Evolutionary conservation across 208 protist species (phyloP).

Genomic region (Crithidia fasciculata): DNA sequence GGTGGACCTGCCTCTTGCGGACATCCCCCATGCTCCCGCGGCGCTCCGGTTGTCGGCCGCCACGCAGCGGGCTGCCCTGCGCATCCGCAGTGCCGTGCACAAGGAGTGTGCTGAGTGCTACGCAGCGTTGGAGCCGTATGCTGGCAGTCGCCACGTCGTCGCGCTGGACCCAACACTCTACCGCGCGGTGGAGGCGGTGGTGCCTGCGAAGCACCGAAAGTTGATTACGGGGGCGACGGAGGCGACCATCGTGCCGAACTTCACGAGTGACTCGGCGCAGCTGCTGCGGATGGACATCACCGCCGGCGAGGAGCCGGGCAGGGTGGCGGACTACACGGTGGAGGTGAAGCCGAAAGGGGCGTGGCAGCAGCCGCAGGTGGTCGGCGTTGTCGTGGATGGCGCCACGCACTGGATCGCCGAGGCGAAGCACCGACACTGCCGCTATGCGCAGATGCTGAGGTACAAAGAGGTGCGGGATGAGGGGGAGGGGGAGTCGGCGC

Average conservation of each 20-base stretch:
- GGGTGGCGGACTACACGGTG: slow-evolving; percentile 44
- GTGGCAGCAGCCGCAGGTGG: slow-evolving; percentile 59
- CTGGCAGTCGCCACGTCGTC: slow-evolving; percentile 30
- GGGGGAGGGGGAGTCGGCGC: neutral
- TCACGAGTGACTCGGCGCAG: slow-evolving; percentile 31
- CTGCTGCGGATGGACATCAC: slow-evolving; percentile 20
- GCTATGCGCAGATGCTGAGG: slow-evolving; percentile 66
- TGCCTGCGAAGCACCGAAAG: slow-evolving; percentile 24
- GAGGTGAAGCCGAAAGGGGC: slow-evolving; percentile 83
- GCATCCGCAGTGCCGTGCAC: slow-evolving; percentile 21
- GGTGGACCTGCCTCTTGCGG: slow-evolving; percentile 23
- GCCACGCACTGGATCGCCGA: slow-evolving; percentile 44
- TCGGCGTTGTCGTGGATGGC: slow-evolving; percentile 60
- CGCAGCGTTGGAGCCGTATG: slow-evolving; percentile 30
- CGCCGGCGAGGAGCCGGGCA: slow-evolving; percentile 3
- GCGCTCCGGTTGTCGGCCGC: neutral
- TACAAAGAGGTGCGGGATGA: slow-evolving; percentile 35
- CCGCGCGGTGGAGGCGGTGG: slow-evolving; percentile 14
- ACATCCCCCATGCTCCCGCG: neutral
- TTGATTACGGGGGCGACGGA: slow-evolving; percentile 26
- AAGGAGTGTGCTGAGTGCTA: slow-evolving; percentile 42
- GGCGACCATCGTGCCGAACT: slow-evolving; percentile 50
- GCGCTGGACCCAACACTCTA: slow-evolving; percentile 21
- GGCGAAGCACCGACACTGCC: slow-evolving; percentile 59
- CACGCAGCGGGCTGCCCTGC: slow-evolving; percentile 24